Conservation (phyloP, 805 yeast species). For the Starmerella stigmatis region DNA sequence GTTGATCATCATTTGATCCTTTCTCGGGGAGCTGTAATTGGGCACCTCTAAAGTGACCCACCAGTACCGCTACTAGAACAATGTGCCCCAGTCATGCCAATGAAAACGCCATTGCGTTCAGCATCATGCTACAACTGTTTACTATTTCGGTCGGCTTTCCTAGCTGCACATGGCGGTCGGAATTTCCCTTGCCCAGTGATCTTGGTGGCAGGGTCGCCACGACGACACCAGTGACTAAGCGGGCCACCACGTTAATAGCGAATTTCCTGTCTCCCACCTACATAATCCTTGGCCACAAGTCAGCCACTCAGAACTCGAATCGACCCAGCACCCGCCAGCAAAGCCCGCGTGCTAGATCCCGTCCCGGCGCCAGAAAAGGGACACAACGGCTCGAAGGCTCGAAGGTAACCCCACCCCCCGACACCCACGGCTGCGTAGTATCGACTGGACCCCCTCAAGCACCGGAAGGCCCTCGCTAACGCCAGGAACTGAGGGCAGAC, state of each 20-base stretch:
- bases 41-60: no score
- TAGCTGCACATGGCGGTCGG: no score
- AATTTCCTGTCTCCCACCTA: slow-evolving; percentile 8
- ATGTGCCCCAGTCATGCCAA: no score
- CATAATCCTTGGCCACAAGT: not conserved
- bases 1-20: no score
- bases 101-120: no score
- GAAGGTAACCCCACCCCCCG: not conserved
- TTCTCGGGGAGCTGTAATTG: no score
- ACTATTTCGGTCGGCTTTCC: no score
- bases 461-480: not conserved
- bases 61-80: no score
- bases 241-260: no score
- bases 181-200: no score
- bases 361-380: not conserved
- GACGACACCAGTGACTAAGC: not conserved
- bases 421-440: not conserved
- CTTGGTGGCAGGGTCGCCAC: not conserved
- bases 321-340: slow-evolving; percentile 3
- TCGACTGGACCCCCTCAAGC: not conserved
- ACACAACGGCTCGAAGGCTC: not conserved
- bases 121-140: no score
- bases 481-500: no score
- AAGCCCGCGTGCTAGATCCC: not conserved
- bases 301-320: slow-evolving; percentile 6